Base-by-base conservation (phyloP, 2,329 filamentous ascomycete genomes). In the Fusarium fujikuroi region DNA sequence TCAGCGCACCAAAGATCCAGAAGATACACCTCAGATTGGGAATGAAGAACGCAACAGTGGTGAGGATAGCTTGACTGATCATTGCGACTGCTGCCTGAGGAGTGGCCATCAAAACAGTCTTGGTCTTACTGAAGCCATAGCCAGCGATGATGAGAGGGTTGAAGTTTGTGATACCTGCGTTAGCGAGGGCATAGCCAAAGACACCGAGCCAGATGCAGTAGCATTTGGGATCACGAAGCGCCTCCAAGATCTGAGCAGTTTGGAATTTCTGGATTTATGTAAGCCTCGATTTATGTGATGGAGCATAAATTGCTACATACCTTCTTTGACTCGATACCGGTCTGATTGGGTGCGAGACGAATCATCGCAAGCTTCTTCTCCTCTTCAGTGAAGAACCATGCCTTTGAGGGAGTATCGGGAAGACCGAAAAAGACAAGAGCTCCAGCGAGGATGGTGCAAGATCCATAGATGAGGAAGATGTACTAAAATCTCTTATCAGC, bases 111-210 rank as follows among this genome's bases (percentile, higher is more conserved):
- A 81, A 58, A 1, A 78, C 78, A 0, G 79, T 80, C 25, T 77
- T 78, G 0, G 72, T 74, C 43, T 74, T 70, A 9, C 69, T 76
- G 53, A 80, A 82, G 0, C 81, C 81, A n/a, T 79, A 81, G 69
- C 89, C 89, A 66, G 91, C 91, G 39, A 91, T 83, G 70, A 92
- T 90, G 43, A 90, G 83, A 53, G 89, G 82, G 72, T 85, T 85
- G 75, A 90, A 85, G 76, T 90, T 86, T 79, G 93, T 92, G 77
- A 93, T 88, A 78, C 92, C 92, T 60, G 90, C 89, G 69, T 93
- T 90, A 53, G 91, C 90, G 28, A 93, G 85, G 23, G 91, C 91
- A 74, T 92, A 88, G 80, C 89, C 91, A 34, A 93, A 68, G 1
- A 76, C 76, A 3, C 75, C 66, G 2, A 76, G 44, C 54, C 76